phyloP scores from a whole-genome alignment of 306 rosid genomes.

The Rosa persica region DNA sequence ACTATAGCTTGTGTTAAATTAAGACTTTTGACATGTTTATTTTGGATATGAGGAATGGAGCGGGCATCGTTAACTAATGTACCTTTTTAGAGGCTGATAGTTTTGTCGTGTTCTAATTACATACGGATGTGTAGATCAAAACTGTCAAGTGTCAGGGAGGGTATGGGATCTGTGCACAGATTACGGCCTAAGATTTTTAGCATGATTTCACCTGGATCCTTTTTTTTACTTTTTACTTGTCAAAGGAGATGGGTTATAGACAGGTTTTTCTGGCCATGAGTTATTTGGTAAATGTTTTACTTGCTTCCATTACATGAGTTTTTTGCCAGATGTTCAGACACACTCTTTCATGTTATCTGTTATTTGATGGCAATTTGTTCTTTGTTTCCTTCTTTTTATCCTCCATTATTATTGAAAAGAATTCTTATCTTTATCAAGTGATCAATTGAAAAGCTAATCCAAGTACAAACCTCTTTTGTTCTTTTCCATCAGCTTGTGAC shows the following conservation, averaged over 20 bases:
- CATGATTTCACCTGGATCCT: neutral
- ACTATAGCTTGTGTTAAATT: neutral
- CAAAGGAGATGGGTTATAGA: neutral
- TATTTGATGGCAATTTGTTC: neutral
- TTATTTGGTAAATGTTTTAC: neutral
- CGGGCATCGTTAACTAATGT: neutral
- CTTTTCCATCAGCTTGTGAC: constrained; percentile 15
- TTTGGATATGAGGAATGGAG: too few species aligned
- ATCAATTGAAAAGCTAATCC: constrained; percentile 11
- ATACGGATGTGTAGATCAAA: neutral
- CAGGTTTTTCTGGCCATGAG: neutral
- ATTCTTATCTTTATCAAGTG: neutral
- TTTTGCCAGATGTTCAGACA: neutral
- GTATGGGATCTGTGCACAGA: too few species aligned
- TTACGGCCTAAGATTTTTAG: neutral
- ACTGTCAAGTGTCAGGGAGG: neutral
- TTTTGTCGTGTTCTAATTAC: neutral
- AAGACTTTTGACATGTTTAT: neutral
- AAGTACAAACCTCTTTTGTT: neutral
- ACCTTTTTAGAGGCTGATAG: neutral
- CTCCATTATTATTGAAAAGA: neutral
- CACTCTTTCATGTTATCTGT: neutral
- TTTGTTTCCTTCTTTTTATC: neutral
- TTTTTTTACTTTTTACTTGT: neutral
- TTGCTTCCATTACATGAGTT: neutral